Conservation (phyloP, 805 yeast genomes). For the Yamadazyma endophytica region DNA sequence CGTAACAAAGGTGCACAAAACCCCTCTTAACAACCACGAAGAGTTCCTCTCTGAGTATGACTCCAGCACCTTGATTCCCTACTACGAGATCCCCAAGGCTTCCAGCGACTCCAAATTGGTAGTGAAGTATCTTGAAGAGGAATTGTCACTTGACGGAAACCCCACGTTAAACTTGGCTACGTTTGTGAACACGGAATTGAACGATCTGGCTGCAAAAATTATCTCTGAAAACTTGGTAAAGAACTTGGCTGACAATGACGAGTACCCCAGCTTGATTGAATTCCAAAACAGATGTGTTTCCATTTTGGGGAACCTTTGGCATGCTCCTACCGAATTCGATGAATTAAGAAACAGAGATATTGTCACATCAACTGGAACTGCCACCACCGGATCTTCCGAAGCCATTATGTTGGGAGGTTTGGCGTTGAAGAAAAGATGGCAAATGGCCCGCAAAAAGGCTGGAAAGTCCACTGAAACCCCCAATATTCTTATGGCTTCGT, state of each 20-base stretch:
- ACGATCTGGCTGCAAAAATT: conserved; percentile 39
- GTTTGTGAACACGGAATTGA: conserved; percentile 75
- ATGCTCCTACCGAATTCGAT: conserved; percentile 47
- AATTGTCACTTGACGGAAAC: conserved; percentile 75
- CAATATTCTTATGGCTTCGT: conserved; percentile 86
- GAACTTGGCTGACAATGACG: conserved; percentile 90
- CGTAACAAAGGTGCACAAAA: conserved; percentile 18
- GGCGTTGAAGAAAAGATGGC: conserved; percentile 91
- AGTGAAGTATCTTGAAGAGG: conserved; percentile 64
- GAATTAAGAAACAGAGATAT: conserved; percentile 25
- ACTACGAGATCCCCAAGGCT: conserved; percentile 55
- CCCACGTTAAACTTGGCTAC: conserved; percentile 84
- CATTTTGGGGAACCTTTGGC: conserved; percentile 77
- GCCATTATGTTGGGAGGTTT: conserved; percentile 93
- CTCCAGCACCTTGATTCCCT: conserved; percentile 39
- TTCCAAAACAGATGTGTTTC: conserved; percentile 79
- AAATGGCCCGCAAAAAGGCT: conserved; percentile 51
- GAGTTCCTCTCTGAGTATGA: conserved; percentile 28
- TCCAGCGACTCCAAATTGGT: conserved; percentile 54
- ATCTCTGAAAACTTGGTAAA: conserved; percentile 71
- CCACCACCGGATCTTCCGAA: conserved; percentile 92
- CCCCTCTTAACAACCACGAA: conserved; percentile 21
- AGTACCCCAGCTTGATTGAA: conserved; percentile 81
- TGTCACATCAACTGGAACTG: conserved; percentile 65
- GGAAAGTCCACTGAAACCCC: conserved; percentile 66